phyloP scores from a whole-genome alignment of 2,329 filamentous ascomycete species.

The Penicillium digitatum region DNA sequence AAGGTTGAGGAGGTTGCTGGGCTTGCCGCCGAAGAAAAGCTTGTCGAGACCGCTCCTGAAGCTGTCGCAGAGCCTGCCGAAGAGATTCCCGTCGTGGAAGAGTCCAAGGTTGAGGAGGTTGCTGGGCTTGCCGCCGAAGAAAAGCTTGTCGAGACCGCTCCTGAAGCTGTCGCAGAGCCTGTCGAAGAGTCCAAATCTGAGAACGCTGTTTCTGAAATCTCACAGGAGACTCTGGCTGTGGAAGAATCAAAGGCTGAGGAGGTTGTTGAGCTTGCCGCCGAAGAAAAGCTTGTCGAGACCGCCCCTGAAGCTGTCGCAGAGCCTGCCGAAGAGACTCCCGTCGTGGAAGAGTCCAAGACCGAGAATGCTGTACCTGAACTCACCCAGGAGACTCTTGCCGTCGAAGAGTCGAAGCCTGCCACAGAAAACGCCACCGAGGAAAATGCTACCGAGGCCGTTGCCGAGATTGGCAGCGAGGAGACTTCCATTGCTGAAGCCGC shows the following conservation, averaged over 20 bases:
- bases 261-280: not conserved
- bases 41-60: not conserved
- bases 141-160: not conserved
- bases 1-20: not conserved
- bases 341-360: not conserved
- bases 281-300: not conserved
- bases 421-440: no score
- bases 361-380: not conserved
- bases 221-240: not conserved
- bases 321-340: no score
- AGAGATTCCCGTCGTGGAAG: not conserved
- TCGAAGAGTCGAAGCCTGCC: conserved; percentile 3
- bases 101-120: not conserved
- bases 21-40: not conserved
- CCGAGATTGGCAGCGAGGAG: no score
- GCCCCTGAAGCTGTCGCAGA: no score
- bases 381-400: not conserved
- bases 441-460: no score
- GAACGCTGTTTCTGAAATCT: not conserved
- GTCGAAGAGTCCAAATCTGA: not conserved
- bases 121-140: not conserved
- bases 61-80: not conserved
- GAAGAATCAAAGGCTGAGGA: not conserved
- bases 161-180: conserved; percentile 2
- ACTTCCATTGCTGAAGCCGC: no score